phyloP scores from a whole-genome alignment of 2,329 filamentous ascomycete genomes.

The Chrysoporthe puriensis region DNA sequence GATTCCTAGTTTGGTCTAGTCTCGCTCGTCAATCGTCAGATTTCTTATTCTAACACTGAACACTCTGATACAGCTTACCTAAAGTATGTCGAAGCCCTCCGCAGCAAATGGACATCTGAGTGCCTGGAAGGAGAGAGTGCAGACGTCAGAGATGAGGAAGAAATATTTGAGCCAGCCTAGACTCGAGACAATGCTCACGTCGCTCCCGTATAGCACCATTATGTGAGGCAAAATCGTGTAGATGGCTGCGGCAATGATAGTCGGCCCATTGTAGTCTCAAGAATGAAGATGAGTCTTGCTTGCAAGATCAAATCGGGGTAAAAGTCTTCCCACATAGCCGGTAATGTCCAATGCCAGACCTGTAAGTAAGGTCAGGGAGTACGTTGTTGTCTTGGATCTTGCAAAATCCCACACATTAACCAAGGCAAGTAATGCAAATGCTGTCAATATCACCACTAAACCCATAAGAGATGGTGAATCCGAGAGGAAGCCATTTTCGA shows the following conservation, averaged over 20 bases:
- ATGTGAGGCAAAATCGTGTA: constrained; percentile 52
- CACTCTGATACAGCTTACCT: constrained; percentile 39
- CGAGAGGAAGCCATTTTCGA: constrained; percentile 30
- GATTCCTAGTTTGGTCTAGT: constrained; percentile 40
- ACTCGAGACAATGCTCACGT: constrained; percentile 41
- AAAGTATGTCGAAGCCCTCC: constrained; percentile 37
- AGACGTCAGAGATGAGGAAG: constrained; percentile 40
- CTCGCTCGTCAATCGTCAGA: constrained; percentile 18
- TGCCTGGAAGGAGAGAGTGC: constrained; percentile 40
- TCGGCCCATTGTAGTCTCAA: constrained; percentile 52
- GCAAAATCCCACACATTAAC: constrained; percentile 33
- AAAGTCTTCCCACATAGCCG: constrained; percentile 51
- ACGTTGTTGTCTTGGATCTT: constrained; percentile 41
- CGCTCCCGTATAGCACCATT: constrained; percentile 50
- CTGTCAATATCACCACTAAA: constrained; percentile 34
- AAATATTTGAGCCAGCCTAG: constrained; percentile 41
- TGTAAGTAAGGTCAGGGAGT: constrained; percentile 44
- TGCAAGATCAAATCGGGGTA: constrained; percentile 42
- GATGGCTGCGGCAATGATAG: constrained; percentile 48
- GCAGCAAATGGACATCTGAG: constrained; percentile 47
- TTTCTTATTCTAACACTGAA: constrained; percentile 8
- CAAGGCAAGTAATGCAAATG: constrained; percentile 34
- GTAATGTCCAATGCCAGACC: constrained; percentile 50
- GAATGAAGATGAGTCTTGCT: constrained; percentile 45
- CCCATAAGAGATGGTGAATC: constrained; percentile 31